Conservation (phyloP, 306 rosid species). For the Leucaena leucocephala region DNA sequence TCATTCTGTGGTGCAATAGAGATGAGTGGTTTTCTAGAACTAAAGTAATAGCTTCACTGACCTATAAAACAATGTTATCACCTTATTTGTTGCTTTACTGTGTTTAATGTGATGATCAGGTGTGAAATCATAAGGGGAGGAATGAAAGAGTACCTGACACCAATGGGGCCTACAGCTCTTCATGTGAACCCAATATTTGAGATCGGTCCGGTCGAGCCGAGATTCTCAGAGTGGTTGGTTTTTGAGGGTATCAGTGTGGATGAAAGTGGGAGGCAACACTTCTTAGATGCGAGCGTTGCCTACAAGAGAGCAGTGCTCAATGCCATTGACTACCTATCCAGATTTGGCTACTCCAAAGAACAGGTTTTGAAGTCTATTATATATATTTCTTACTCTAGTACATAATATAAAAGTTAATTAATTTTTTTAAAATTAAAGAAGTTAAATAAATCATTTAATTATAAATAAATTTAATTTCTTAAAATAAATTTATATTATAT, state of each 20-base stretch:
- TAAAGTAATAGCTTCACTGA: constrained; percentile 52
- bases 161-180: constrained; percentile 92
- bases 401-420: no score
- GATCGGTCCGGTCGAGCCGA: constrained; percentile 73
- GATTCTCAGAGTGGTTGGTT: constrained; percentile 74
- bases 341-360: constrained; percentile 69
- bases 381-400: no score
- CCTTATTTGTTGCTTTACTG: not conserved
- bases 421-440: no score
- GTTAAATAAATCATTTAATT: no score
- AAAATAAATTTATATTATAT: no score
- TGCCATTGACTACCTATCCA: constrained; percentile 60
- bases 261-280: constrained; percentile 70
- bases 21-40: constrained; percentile 97
- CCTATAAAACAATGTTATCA: not conserved
- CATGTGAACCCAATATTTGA: constrained; percentile 90
- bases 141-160: constrained; percentile 96
- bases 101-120: constrained; percentile 44
- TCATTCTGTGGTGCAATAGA: constrained; percentile 94
- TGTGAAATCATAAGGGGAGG: constrained; percentile 89
- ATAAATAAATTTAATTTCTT: no score
- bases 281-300: constrained; percentile 68
- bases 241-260: constrained; percentile 76
- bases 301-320: constrained; percentile 69
- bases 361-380: constrained; percentile 41